phyloP scores from a whole-genome alignment of 495 filamentous ascomycete species.

The Elasticomyces elasticus region DNA sequence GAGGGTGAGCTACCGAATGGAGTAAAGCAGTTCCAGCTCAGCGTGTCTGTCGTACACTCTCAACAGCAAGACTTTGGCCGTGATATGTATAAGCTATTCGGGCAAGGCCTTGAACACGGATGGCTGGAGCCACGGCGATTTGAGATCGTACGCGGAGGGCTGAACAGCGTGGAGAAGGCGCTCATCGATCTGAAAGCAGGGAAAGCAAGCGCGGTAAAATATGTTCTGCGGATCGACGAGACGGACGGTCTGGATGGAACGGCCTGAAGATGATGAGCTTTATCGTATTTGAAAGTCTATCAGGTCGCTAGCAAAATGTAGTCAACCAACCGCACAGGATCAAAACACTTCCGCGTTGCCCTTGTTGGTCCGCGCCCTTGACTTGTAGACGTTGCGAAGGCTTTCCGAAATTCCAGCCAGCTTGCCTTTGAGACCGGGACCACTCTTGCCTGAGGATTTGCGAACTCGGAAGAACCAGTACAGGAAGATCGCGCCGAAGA shows the following conservation, averaged over 20 bases:
- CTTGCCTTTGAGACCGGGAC: not conserved
- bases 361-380: not conserved
- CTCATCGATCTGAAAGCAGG: conserved; percentile 35
- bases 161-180: conserved; percentile 45
- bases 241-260: conserved; percentile 20
- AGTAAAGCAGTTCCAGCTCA: not conserved
- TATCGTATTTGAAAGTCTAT: not conserved
- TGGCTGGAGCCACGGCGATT: conserved; percentile 51
- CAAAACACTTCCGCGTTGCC: not conserved
- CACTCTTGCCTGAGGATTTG: not conserved
- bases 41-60: not conserved
- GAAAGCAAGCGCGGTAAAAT: conserved; percentile 17
- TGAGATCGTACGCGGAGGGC: conserved; percentile 47
- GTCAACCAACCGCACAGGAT: not conserved
- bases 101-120: conserved; percentile 39
- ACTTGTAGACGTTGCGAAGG: not conserved
- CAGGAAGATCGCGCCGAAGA: conserved; percentile 56
- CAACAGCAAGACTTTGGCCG: conserved; percentile 9
- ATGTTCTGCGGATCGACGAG: conserved; percentile 14
- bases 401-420: not conserved
- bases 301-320: too few species aligned
- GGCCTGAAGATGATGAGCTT: not conserved
- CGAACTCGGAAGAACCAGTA: conserved; percentile 69
- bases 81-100: conserved; percentile 23
- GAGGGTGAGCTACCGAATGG: not conserved